phyloP scores from a whole-genome alignment of 129 eudicot genomes.

The Kitagawia praeruptora region DNA sequence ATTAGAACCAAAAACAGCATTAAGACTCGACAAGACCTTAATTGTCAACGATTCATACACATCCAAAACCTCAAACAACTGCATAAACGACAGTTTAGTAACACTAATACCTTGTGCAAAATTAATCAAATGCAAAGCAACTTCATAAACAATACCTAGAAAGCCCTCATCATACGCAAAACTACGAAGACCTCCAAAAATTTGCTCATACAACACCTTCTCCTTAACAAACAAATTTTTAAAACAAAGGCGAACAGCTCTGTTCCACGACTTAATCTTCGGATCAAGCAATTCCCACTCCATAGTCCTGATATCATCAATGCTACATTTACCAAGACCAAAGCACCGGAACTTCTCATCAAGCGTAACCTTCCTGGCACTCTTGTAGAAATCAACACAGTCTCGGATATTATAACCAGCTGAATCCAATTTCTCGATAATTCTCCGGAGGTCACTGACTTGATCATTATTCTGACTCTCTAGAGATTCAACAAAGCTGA shows the following conservation, averaged over 20 bases:
- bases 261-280: constrained; percentile 16
- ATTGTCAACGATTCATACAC: neutral
- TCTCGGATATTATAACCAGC: constrained; percentile 10
- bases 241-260: constrained; percentile 6
- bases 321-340: constrained; percentile 15
- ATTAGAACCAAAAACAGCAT: constrained; percentile 2
- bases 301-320: neutral
- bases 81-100: neutral
- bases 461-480: neutral
- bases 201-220: constrained; percentile 15
- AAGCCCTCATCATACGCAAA: neutral
- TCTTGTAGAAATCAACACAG: constrained; percentile 4
- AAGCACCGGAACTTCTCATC: neutral
- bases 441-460: constrained; percentile 11
- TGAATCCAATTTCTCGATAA: constrained; percentile 13
- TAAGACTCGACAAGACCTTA: neutral
- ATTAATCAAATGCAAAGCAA: constrained; percentile 3
- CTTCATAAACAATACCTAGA: neutral
- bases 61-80: constrained; percentile 9
- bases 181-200: constrained; percentile 3
- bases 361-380: constrained; percentile 2
- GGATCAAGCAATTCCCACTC: constrained; percentile 12
- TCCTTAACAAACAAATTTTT: constrained; percentile 8
- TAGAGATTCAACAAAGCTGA: constrained; percentile 7
- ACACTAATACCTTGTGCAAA: neutral